Conservation (phyloP, 2,329 filamentous ascomycete species). For the Parascedosporium putredinis region DNA sequence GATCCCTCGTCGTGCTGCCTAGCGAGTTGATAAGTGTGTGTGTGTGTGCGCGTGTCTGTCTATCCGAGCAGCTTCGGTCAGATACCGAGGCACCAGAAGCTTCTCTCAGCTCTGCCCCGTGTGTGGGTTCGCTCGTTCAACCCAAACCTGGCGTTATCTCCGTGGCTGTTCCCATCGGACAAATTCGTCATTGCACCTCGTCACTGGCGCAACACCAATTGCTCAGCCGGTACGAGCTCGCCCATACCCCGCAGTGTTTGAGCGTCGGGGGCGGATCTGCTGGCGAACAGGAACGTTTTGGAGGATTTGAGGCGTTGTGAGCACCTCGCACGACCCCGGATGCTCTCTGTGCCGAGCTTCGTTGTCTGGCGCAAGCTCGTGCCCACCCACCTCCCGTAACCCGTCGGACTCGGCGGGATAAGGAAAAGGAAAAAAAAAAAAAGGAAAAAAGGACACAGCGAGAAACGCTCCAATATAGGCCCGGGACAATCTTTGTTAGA, state of each 20-base stretch:
- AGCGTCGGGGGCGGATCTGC: background rate
- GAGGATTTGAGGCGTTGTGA: no score
- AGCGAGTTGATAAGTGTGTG: no score
- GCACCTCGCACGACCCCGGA: background rate
- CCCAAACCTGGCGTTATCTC: background rate
- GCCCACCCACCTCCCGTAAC: background rate
- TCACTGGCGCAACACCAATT: background rate
- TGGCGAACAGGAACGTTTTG: no score
- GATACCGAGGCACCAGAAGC: background rate
- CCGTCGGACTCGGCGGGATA: background rate
- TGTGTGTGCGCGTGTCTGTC: no score
- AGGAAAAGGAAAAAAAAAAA: no score
- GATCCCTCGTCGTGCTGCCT: no score
- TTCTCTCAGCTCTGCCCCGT: background rate
- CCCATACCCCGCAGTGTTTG: background rate
- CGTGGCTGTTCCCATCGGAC: background rate
- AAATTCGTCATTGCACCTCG: background rate
- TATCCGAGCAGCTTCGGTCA: no score
- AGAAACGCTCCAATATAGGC: no score
- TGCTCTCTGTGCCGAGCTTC: background rate
- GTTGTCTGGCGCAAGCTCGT: background rate
- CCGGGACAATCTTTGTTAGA: no score
- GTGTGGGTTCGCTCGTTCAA: background rate
- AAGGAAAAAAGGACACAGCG: no score
- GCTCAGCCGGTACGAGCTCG: background rate